Evolutionary conservation across 2,329 filamentous ascomycete species (phyloP).

Genomic region (Colletotrichum acutatum): DNA sequence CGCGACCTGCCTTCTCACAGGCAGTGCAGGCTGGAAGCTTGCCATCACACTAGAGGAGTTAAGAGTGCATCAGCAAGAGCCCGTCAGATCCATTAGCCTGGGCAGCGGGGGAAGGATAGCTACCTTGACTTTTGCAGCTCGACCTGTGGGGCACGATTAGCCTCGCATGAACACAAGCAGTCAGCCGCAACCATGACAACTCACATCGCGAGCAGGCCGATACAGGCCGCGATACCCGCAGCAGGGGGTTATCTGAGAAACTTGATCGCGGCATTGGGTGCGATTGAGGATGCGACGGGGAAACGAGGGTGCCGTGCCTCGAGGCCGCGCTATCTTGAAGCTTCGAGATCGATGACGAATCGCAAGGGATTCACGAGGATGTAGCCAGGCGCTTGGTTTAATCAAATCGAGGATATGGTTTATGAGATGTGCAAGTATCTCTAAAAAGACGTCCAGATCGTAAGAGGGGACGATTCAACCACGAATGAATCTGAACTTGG

Average conservation of each 20-base stretch:
- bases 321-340: conserved; percentile 11
- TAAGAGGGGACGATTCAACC: not conserved
- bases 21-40: conserved; percentile 95
- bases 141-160: conserved; percentile 58
- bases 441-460: not conserved
- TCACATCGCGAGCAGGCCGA: conserved; percentile 82
- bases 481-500: not conserved
- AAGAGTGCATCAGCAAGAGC: conserved; percentile 19
- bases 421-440: not conserved
- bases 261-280: conserved; percentile 56
- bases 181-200: conserved; percentile 39
- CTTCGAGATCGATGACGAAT: not conserved
- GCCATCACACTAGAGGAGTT: conserved; percentile 78
- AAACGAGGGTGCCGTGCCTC: conserved; percentile 24
- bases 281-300: conserved; percentile 13
- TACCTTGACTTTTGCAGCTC: conserved; percentile 92
- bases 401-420: no score
- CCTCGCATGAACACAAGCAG: conserved; percentile 27
- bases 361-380: not conserved
- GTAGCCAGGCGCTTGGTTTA: not conserved
- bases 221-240: conserved; percentile 82
- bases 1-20: conserved; percentile 90
- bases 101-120: conserved; percentile 12
- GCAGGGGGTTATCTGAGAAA: conserved; percentile 66
- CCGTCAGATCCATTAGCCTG: not conserved